A percentile compares a stretch with the other conserved stretches of the same genome.
These are phyloP conservation scores for Arctostaphylos glauca DNA, from an alignment of 148 eudicot genomes.

Conservation along the genomic window DNA sequence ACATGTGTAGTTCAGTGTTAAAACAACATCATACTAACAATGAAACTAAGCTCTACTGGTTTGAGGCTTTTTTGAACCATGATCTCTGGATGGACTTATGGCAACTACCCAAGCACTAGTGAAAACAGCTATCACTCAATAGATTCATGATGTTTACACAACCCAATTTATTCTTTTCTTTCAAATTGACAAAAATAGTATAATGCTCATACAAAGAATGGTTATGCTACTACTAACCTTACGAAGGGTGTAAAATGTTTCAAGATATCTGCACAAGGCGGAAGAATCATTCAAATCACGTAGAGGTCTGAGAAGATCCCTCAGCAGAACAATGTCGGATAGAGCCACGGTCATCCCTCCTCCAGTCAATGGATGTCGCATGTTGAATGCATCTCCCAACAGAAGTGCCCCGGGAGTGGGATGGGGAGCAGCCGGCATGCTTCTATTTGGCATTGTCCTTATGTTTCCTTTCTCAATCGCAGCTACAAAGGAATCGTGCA, in stretches of 20 bases:
- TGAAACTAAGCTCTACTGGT: neutral
- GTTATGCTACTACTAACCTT: constrained; percentile 25
- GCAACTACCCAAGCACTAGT: no score
- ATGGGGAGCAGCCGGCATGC: constrained; percentile 42
- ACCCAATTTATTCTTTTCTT: neutral
- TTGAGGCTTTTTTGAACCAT: neutral
- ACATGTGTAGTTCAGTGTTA: neutral
- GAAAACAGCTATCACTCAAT: no score
- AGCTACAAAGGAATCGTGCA: constrained; percentile 27
- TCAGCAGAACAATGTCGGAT: constrained; percentile 37
- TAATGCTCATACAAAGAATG: neutral
- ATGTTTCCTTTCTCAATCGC: constrained; percentile 38
- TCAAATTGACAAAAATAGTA: neutral
- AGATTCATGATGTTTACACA: no score
- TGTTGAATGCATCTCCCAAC: constrained; percentile 46
- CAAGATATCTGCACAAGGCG: constrained; percentile 37
- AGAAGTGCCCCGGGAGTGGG: constrained; percentile 43
- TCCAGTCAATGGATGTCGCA: constrained; percentile 46
- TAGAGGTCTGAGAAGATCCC: constrained; percentile 38
- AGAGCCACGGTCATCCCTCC: constrained; percentile 51
- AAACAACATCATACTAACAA: neutral
- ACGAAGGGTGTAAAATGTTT: constrained; percentile 38
- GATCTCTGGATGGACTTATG: no score
- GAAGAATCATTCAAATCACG: constrained; percentile 27
- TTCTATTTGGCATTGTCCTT: constrained; percentile 38